phyloP scores from a whole-genome alignment of 1,284 basidiomycete genomes.

The Tylopilus sp. region DNA sequence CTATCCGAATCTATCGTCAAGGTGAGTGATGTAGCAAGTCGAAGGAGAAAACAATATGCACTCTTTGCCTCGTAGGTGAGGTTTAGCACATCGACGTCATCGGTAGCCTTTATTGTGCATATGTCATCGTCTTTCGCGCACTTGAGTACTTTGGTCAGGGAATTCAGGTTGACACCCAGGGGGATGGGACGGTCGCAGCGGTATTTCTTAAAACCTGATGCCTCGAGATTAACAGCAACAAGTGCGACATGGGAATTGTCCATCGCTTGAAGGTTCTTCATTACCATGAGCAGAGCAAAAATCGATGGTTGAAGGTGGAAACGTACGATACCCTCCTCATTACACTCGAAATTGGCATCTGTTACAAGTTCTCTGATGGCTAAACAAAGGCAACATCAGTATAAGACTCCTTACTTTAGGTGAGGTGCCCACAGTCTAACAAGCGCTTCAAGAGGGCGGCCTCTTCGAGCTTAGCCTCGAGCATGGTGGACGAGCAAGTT shows the following conservation, averaged over 20 bases:
- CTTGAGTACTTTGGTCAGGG: constrained; percentile 94
- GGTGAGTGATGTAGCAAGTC: background rate
- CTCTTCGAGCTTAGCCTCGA: constrained; percentile 88
- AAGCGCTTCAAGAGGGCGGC: constrained; percentile 86
- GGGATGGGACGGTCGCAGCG: constrained; percentile 97
- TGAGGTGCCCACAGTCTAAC: constrained; percentile 71
- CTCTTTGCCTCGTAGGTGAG: constrained; percentile 92
- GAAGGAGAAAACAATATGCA: constrained; percentile 50
- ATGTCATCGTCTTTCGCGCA: constrained; percentile 97
- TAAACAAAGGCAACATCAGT: constrained; percentile 42
- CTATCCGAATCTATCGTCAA: constrained; percentile 79
- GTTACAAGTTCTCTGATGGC: constrained; percentile 97
- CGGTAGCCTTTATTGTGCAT: constrained; percentile 89
- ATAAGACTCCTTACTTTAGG: background rate
- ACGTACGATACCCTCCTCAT: constrained; percentile 91
- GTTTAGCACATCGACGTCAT: constrained; percentile 90
- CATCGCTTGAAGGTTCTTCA: constrained; percentile 92
- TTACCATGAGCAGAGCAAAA: background rate
- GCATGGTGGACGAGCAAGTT: constrained; percentile 60
- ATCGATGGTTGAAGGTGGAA: background rate
- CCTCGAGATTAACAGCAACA: constrained; percentile 81
- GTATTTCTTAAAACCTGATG: constrained; percentile 84
- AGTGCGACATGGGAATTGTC: constrained; percentile 99
- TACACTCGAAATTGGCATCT: constrained; percentile 98
- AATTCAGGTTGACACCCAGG: constrained; percentile 87